phyloP scores from a whole-genome alignment of 345 rosid species.

The Eucalyptus polybractea region DNA sequence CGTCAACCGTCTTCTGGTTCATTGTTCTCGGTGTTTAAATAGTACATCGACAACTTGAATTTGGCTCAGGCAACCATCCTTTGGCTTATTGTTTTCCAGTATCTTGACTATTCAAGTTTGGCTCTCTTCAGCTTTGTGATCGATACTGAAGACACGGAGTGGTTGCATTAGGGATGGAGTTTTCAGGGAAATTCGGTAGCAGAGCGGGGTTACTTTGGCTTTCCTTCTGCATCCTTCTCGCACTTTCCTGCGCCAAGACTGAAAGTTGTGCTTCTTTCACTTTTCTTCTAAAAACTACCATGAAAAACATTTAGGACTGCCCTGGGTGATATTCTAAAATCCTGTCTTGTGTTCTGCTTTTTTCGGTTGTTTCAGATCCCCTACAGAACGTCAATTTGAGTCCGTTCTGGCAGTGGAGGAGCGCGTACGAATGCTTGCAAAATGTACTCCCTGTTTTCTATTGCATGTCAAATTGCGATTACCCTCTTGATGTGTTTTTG shows the following conservation, averaged over 20 bases:
- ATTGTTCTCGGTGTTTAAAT: not conserved
- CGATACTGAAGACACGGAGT: not conserved
- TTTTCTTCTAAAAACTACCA: not conserved
- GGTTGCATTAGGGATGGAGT: not conserved
- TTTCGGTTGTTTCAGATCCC: not conserved
- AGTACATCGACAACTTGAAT: not conserved
- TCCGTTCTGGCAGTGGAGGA: slow-evolving; percentile 23
- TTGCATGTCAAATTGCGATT: not conserved
- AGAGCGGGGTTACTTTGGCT: not conserved
- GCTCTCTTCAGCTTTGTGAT: not conserved
- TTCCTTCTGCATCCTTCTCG: not conserved
- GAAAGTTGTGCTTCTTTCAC: not conserved
- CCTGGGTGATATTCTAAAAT: not conserved
- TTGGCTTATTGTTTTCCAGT: not conserved
- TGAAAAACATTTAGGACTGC: not conserved
- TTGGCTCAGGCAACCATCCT: not conserved
- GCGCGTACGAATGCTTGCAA: slow-evolving; percentile 15
- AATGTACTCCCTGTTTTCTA: not conserved
- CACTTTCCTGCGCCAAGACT: not conserved
- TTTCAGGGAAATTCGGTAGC: not conserved
- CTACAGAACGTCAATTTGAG: slow-evolving; percentile 2
- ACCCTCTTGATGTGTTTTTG: not conserved
- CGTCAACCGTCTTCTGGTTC: not conserved
- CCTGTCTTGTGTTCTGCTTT: not conserved
- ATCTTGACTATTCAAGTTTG: not conserved